These are phyloP conservation scores for Lasiosphaeria miniovina DNA, from an alignment of 495 filamentous ascomycete species.

Conservation along the genomic window DNA sequence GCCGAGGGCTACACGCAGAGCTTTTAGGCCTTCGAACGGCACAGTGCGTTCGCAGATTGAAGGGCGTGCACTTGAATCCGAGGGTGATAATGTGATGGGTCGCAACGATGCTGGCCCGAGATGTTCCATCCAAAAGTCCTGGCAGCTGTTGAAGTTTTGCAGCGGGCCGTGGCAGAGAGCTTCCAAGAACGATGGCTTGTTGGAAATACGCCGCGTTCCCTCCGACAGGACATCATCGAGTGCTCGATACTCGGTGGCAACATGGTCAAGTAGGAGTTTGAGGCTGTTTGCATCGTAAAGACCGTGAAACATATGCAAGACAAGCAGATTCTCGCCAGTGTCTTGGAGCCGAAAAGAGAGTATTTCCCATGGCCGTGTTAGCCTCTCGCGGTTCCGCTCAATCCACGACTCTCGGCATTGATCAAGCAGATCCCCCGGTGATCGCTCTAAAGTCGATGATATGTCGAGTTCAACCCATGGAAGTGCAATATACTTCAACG, in stretches of 20 bases:
- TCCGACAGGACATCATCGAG: conserved; percentile 1
- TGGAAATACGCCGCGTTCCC: no score
- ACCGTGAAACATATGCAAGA: conserved; percentile 74
- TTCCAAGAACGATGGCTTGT: conserved; percentile 46
- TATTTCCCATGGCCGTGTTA: conserved; percentile 36
- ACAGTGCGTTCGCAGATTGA: conserved; percentile 19
- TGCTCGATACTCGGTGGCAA: conserved; percentile 47
- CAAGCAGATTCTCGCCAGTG: conserved; percentile 36
- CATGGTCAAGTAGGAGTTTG: conserved; percentile 56
- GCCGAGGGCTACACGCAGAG: conserved; percentile 50
- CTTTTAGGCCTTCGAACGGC: conserved; percentile 39
- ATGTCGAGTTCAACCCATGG: conserved; percentile 45
- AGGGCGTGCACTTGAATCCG: not conserved
- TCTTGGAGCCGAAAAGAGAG: conserved; percentile 32
- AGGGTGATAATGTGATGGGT: conserved; percentile 24
- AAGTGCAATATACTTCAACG: conserved; percentile 44
- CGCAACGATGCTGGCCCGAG: conserved; percentile 42
- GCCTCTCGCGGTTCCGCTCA: conserved; percentile 21
- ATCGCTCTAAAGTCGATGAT: conserved; percentile 14
- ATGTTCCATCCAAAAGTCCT: conserved; percentile 65
- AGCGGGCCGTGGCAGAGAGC: conserved; percentile 56
- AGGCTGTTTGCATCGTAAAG: conserved; percentile 87
- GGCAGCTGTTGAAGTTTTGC: conserved; percentile 51
- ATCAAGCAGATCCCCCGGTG: conserved; percentile 29
- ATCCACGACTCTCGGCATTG: conserved; percentile 44